Evolutionary conservation across 2,329 filamentous ascomycete genomes (phyloP), one percentile per base, ranked within the genome.

Genomic region (Rasamsonia emersonii): DNA sequence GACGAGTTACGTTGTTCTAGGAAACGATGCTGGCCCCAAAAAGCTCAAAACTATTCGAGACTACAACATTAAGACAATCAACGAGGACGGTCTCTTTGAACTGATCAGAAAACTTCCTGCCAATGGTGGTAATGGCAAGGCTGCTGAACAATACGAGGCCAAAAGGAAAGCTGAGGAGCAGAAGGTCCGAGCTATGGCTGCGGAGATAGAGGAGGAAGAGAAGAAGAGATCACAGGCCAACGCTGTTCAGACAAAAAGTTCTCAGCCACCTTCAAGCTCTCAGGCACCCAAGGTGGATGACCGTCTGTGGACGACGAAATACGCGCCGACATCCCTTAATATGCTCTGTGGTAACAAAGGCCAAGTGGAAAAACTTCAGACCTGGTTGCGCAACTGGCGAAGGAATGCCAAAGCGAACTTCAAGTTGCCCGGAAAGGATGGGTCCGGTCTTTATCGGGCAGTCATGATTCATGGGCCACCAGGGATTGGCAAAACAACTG

Each of bases 261-360:
- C 71, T 31, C 71, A 74, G 45, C 59, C 64, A 30, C 62, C 64
- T 18, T 34, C 49, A 26, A 36, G 33, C 29, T 67, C 62, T 24
- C 55, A 59, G 4, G 13, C 30, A 14, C 50, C 67, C 1, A 59
- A 58, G 33, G 56, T 68, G 21, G 69, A 77, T 32, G 71, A 75
- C 37, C 78, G 84, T 44, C 68, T 98, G 2, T 93, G 91, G 82
- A 98, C 91, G 2, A 83, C 81, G 26, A 96, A 95, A 49, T 96
- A 98, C 59, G 91, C 91, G 0, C 91, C 91, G 2, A 83, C 82
- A 1, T 73, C 81, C 33, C 68, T 93, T 25, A 81, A 64, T 36
- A 88, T 95, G 53, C 94, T 98, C 28, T 96, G 89, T 55, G 91
- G 91, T 42, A 98, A 98, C 62, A 96, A 96, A 58, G 70, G 65